Evolutionary conservation across 176 grass and related monocot species (phyloP).

Genomic region (Musa schizocarpa): DNA sequence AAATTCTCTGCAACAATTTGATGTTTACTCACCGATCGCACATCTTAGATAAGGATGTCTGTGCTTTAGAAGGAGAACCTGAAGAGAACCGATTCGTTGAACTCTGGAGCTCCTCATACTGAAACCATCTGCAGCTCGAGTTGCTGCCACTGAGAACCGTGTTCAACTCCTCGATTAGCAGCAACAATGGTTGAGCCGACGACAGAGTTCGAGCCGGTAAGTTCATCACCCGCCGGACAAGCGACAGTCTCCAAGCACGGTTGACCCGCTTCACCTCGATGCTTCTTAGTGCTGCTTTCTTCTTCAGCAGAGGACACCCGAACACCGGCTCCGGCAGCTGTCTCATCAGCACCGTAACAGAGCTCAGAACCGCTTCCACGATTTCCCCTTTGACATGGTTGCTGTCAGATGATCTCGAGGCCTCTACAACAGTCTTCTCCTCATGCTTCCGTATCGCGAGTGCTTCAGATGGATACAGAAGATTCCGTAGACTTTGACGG

Average conservation of each 20-base stretch:
- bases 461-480: slow-evolving; percentile 41
- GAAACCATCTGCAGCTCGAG: slow-evolving; percentile 75
- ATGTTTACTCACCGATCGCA: no score
- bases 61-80: slow-evolving; percentile 24
- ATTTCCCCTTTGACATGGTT: not conserved
- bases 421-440: not conserved
- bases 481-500: slow-evolving; percentile 31
- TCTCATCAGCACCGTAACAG: slow-evolving; percentile 17
- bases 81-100: slow-evolving; percentile 79
- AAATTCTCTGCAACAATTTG: slow-evolving; percentile 47
- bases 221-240: slow-evolving; percentile 94
- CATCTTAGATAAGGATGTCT: not conserved
- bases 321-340: slow-evolving; percentile 41
- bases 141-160: slow-evolving; percentile 28
- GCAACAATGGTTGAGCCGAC: slow-evolving; percentile 15
- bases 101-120: slow-evolving; percentile 70
- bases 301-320: slow-evolving; percentile 75
- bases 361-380: not conserved
- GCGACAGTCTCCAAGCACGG: slow-evolving; percentile 51
- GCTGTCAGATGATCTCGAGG: not conserved
- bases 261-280: slow-evolving; percentile 15
- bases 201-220: slow-evolving; percentile 45
- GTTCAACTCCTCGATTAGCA: slow-evolving; percentile 54
- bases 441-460: slow-evolving; percentile 30
- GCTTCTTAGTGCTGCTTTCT: slow-evolving; percentile 7